Conservation (phyloP, 257 asterid genomes). For the Plantago major region DNA sequence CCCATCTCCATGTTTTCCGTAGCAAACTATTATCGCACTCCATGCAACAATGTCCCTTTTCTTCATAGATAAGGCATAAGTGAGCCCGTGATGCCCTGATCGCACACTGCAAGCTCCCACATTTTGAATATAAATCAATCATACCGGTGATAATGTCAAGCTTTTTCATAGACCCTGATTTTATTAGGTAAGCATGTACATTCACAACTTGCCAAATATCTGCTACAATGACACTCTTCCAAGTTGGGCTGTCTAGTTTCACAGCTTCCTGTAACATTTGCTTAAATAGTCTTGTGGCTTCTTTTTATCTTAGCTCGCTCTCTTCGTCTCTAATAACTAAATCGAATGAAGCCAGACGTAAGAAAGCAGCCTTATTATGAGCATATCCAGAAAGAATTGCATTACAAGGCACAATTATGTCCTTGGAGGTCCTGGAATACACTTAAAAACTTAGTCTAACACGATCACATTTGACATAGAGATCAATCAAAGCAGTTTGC, state of each 20-base stretch:
- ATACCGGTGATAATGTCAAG: conserved; percentile 65
- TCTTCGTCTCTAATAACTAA: too few species aligned
- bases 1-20: conserved; percentile 79
- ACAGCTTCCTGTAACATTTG: conserved; percentile 56
- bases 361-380: conserved; percentile 51
- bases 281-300: conserved; percentile 67
- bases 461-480: conserved; percentile 68
- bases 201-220: conserved; percentile 65
- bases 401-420: conserved; percentile 82
- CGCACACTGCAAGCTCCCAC: conserved; percentile 64
- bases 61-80: conserved; percentile 36
- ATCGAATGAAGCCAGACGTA: too few species aligned
- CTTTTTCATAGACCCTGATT: conserved; percentile 61
- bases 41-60: conserved; percentile 70
- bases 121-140: conserved; percentile 71
- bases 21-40: conserved; percentile 79
- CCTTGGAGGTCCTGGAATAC: conserved; percentile 52
- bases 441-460: conserved; percentile 49
- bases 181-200: conserved; percentile 58
- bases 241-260: conserved; percentile 68
- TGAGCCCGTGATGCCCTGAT: conserved; percentile 52
- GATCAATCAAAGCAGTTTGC: conserved; percentile 76
- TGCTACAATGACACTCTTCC: conserved; percentile 66
- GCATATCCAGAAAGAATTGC: conserved; percentile 76
- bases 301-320: too few species aligned